Percentiles rank a stretch among this genome's conserved stretches.
Evolutionary conservation across 176 grass and related monocot genomes (phyloP).

Genomic region (Sorghum bicolor): DNA sequence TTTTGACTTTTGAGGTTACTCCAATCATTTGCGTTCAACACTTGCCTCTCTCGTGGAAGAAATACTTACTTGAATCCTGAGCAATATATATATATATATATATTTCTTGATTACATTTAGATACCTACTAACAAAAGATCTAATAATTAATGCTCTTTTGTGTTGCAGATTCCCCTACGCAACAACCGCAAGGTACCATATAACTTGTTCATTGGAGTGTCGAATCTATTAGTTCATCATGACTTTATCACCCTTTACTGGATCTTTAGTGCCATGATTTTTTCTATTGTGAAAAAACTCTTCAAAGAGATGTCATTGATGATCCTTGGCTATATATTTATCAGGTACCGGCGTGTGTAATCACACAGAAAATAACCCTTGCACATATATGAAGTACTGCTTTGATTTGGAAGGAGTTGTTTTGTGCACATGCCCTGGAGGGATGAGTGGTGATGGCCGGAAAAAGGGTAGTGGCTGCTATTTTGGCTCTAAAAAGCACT

Average conservation of each 20-base stretch:
- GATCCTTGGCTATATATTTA: not conserved
- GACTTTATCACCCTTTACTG: not conserved
- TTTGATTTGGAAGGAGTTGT: not conserved
- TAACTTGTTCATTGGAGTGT: not conserved
- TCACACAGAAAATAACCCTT: constrained; percentile 20
- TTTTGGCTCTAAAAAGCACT: not conserved
- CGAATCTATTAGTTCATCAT: not conserved
- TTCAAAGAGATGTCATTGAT: not conserved
- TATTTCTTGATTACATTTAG: not conserved
- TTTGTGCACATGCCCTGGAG: not conserved
- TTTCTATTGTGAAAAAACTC: not conserved
- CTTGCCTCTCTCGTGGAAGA: not conserved
- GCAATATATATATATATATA: not conserved
- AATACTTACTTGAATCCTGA: not conserved
- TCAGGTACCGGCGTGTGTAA: constrained; percentile 20
- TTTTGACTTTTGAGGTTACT: not conserved
- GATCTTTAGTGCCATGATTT: not conserved
- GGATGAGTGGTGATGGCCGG: not conserved
- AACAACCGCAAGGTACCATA: constrained; percentile 8
- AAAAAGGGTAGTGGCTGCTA: constrained; percentile 19
- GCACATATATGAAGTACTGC: not conserved
- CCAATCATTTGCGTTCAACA: not conserved
- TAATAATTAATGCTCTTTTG: not conserved
- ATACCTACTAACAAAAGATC: not conserved
- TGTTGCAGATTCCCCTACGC: constrained; percentile 15